Evolutionary conservation across 768 basidiomycete genomes (phyloP).

Genomic region (Leccinum subtestaceum): DNA sequence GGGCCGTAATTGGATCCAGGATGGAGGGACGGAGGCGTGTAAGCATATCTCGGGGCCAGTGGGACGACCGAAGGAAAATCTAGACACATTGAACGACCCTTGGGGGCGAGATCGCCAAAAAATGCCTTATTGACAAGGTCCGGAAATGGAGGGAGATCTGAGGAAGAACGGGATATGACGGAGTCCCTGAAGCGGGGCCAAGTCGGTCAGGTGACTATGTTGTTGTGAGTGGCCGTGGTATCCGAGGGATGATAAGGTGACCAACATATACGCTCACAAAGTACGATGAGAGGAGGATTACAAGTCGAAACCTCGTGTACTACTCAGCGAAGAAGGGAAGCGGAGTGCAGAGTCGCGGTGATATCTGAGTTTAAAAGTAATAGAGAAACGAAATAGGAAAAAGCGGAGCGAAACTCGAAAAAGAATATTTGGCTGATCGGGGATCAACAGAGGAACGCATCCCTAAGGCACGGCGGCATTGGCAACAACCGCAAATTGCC

Average conservation of each 20-base stretch:
- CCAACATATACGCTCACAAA: background rate
- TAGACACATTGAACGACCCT: background rate
- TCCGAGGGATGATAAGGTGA: slow-evolving; percentile 12
- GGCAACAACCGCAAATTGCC: slow-evolving; percentile 31
- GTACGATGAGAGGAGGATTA: background rate
- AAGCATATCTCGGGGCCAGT: background rate
- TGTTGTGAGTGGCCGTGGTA: slow-evolving; percentile 11
- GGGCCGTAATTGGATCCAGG: slow-evolving; percentile 7
- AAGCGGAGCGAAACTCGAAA: slow-evolving; percentile 34
- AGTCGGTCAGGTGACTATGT: slow-evolving; percentile 18
- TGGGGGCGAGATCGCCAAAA: slow-evolving; percentile 22
- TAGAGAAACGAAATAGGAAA: slow-evolving; percentile 13
- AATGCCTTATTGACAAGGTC: slow-evolving; percentile 20
- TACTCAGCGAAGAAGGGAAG: slow-evolving; percentile 22
- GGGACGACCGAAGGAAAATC: slow-evolving; percentile 7
- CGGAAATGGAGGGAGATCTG: slow-evolving; percentile 27
- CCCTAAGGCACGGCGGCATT: slow-evolving; percentile 30
- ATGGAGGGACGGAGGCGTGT: background rate
- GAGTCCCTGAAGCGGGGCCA: slow-evolving; percentile 23
- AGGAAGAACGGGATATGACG: slow-evolving; percentile 20
- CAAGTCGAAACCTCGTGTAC: background rate
- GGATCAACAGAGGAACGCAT: slow-evolving; percentile 52
- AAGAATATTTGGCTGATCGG: slow-evolving; percentile 50
- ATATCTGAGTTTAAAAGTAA: slow-evolving; percentile 22
- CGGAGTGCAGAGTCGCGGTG: slow-evolving; percentile 26